These are phyloP conservation scores for Pycnococcus provasolii DNA, from an alignment of 139 green algal species.

Conservation along the genomic window DNA sequence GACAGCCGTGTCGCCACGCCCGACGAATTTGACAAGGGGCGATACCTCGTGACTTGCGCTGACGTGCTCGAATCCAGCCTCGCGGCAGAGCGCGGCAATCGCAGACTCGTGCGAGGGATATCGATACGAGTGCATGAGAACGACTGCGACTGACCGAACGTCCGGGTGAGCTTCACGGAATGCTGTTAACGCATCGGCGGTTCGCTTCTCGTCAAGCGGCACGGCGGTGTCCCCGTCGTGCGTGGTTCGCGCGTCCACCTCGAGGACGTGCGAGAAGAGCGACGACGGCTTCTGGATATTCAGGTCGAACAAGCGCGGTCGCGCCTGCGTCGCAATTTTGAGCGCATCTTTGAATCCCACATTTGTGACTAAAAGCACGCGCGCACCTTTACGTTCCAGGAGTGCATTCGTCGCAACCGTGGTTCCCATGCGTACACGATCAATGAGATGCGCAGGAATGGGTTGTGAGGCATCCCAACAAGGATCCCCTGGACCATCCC, in stretches of 20 bases:
- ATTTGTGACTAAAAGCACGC: constrained; percentile 10
- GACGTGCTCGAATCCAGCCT: constrained; percentile 3
- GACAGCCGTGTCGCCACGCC: constrained; percentile 16
- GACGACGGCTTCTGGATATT: constrained; percentile 15
- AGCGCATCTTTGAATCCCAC: constrained; percentile 20
- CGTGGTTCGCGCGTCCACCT: constrained; percentile 1
- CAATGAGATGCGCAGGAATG: constrained; percentile 5
- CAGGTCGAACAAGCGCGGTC: constrained; percentile 27
- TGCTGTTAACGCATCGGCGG: background rate
- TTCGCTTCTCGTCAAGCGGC: background rate
- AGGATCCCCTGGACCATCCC: no score
- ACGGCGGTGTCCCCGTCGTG: background rate
- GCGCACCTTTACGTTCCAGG: constrained; percentile 65
- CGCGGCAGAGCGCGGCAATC: background rate
- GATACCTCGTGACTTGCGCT: constrained; percentile 39
- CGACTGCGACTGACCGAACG: constrained; percentile 11
- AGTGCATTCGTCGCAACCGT: constrained; percentile 88
- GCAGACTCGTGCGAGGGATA: constrained; percentile 12
- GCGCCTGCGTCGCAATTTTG: constrained; percentile 22
- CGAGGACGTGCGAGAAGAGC: constrained; percentile 10
- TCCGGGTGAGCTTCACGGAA: background rate
- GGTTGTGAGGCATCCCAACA: background rate
- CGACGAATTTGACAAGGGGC: constrained; percentile 19
- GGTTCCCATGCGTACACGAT: constrained; percentile 33
- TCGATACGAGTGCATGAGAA: constrained; percentile 18